A percentile compares a stretch with the other conserved stretches of the same genome.
Conservation (phyloP, 352 stramenopile species). For the Pythium brassicae region DNA sequence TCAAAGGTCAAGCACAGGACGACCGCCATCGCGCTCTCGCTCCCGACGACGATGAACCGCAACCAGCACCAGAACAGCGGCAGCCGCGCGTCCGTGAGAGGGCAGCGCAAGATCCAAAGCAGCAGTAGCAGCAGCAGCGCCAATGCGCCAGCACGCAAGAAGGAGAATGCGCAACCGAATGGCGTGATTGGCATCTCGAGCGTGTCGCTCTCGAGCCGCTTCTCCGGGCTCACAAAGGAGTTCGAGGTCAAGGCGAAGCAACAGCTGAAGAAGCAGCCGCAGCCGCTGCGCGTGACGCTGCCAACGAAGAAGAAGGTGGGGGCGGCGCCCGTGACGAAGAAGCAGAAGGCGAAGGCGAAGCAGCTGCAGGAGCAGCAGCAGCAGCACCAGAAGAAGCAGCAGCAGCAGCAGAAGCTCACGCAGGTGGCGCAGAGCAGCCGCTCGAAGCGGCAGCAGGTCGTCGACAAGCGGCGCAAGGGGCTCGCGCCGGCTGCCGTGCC, state of each 20-base stretch:
- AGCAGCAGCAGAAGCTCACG: conserved; percentile 66
- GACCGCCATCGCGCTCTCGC: not conserved
- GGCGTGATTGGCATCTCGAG: conserved; percentile 59
- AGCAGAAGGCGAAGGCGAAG: conserved; percentile 14
- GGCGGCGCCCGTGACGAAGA: conserved; percentile 12
- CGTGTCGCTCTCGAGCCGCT: conserved; percentile 72
- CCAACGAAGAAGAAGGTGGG: conserved; percentile 16
- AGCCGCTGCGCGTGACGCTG: conserved; percentile 14
- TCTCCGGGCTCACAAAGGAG: conserved; percentile 59
- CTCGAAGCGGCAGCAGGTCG: conserved; percentile 67
- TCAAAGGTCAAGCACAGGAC: not conserved
- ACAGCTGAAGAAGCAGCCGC: conserved; percentile 12
- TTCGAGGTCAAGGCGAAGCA: conserved; percentile 15
- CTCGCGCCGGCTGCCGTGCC: conserved; percentile 24
- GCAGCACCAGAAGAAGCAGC: conserved; percentile 30
- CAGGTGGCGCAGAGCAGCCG: conserved; percentile 58
- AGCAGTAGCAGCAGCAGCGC: conserved; percentile 14
- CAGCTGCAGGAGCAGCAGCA: conserved; percentile 19
- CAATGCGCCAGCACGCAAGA: conserved; percentile 15
- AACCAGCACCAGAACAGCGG: conserved; percentile 20
- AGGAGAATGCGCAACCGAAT: conserved; percentile 14
- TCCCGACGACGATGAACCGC: conserved; percentile 9
- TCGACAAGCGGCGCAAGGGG: conserved; percentile 71
- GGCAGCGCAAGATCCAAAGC: conserved; percentile 59
- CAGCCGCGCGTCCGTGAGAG: conserved; percentile 44